Base-by-base conservation (phyloP, 768 basidiomycete genomes). In the Naganishia randhawae region DNA sequence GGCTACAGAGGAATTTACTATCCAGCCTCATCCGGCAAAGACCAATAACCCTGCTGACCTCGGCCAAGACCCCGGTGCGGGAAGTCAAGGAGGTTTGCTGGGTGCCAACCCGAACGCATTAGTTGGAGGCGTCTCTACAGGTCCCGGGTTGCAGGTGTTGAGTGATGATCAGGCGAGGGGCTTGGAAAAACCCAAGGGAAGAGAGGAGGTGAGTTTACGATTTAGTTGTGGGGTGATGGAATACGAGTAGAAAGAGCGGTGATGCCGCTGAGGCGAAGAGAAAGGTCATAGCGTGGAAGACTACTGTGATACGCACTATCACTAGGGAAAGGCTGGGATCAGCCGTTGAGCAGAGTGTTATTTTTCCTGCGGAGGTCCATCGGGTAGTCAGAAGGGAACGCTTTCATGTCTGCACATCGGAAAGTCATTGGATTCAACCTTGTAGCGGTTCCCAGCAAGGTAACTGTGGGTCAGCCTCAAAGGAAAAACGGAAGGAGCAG, bases 21-120 rank as follows among this genome's bases (percentile, higher is more conserved):
- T 78, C 75, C 78, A 76, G 57, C 78, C 78, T 39, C 78, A 80
- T 68, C 78, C 78, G 33, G 78, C 78, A 37, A 80, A 76, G 71
- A 75, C 73, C 66, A 80, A 80, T 66, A 75, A 80, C 72, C 78
- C 78, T 3, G 51, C 78, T 32, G 78, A 79, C 67, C 73, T 79
- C 13, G 27, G 11, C 22, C 55, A 41, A 10, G 55, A 57, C 66
- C 53, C 66, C 17, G 45, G 35, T 16, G 65, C 13, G n/a, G n/a
- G 72, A 27, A n/a, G n/a, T n/a, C n/a, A n/a, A n/a, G 76, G 76
- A 27, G 78, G 78, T 31, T 71, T 80, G 3, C 3, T 39, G 42
- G 63, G 66, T 19, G 70, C 72, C n/a, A 69, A 68, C 19, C 74
- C 75, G 45, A 78, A 78, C 51, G 78, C 77, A 7, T 74, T 74